Evolutionary conservation across 129 eudicot genomes (phyloP).

Genomic region (Lactuca saligna): DNA sequence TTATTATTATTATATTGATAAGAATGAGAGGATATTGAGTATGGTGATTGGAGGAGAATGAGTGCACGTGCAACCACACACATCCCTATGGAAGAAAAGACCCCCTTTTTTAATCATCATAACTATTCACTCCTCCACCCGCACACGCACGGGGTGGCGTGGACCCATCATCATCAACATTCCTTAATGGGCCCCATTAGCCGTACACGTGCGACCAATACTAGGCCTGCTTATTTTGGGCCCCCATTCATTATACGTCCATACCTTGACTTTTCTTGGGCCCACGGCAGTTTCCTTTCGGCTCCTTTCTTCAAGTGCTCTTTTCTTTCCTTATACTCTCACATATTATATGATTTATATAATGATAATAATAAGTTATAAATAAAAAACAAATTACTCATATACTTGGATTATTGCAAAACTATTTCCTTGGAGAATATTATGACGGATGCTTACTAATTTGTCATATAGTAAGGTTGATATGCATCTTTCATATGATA

Average conservation of each 20-base stretch:
- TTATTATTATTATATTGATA: background rate
- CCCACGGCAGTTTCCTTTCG: conserved; percentile 38
- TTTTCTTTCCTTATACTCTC: background rate
- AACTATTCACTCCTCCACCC: conserved; percentile 20
- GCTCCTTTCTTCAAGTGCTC: conserved; percentile 36
- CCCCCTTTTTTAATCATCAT: conserved; percentile 44
- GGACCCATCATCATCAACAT: conserved; percentile 39
- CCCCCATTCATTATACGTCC: conserved; percentile 37
- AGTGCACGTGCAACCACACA: conserved; percentile 68
- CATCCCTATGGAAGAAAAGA: conserved; percentile 43
- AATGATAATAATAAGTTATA: no score
- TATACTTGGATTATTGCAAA: background rate
- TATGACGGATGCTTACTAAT: background rate
- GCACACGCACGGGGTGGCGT: conserved; percentile 48
- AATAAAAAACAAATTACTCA: no score
- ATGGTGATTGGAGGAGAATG: conserved; percentile 33
- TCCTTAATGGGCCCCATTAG: conserved; percentile 42
- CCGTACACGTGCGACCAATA: conserved; percentile 46
- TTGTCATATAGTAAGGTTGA: background rate
- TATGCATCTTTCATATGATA: no score
- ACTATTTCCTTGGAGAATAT: background rate
- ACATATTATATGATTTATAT: background rate
- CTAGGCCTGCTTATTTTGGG: conserved; percentile 40
- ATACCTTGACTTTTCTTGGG: conserved; percentile 40
- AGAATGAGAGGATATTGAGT: background rate